These are phyloP conservation scores for Colletotrichum echinochloae DNA, from an alignment of 2,329 filamentous ascomycete species.

Conservation along the genomic window DNA sequence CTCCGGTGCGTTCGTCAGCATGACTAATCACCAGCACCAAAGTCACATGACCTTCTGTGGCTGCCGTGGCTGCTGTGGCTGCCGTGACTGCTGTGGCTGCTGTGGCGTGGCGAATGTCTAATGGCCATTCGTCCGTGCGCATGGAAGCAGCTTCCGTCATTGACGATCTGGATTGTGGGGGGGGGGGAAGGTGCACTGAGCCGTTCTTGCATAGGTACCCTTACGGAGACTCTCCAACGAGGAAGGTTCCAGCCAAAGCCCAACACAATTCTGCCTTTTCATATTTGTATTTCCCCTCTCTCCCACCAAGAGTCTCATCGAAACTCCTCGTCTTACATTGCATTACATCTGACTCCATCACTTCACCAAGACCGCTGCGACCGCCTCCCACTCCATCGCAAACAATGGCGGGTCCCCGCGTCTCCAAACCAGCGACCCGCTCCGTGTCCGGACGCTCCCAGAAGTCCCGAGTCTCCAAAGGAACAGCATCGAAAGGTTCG, in stretches of 20 bases:
- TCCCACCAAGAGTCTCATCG: background rate
- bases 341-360: too few species aligned
- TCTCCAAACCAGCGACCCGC: background rate
- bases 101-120: background rate
- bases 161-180: background rate
- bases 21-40: rapidly evolving
- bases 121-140: background rate
- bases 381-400: too few species aligned
- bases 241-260: background rate
- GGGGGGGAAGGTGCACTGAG: background rate
- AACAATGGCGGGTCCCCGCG: constrained; percentile 11
- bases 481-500: background rate
- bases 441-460: background rate
- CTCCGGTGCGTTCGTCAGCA: too few species aligned
- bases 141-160: background rate
- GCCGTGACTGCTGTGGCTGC: too few species aligned
- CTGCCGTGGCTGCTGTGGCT: too few species aligned
- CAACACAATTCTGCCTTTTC: background rate
- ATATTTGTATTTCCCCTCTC: too few species aligned
- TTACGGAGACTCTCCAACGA: too few species aligned
- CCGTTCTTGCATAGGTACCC: background rate
- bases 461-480: background rate
- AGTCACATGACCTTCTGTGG: too few species aligned
- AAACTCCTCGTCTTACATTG: too few species aligned
- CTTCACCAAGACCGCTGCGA: too few species aligned